Percentiles rank a stretch among this genome's conserved stretches.
Evolutionary conservation across 371 early-diverging fungal genomes (phyloP).

Genomic region (Apophysomyces variabilis): DNA sequence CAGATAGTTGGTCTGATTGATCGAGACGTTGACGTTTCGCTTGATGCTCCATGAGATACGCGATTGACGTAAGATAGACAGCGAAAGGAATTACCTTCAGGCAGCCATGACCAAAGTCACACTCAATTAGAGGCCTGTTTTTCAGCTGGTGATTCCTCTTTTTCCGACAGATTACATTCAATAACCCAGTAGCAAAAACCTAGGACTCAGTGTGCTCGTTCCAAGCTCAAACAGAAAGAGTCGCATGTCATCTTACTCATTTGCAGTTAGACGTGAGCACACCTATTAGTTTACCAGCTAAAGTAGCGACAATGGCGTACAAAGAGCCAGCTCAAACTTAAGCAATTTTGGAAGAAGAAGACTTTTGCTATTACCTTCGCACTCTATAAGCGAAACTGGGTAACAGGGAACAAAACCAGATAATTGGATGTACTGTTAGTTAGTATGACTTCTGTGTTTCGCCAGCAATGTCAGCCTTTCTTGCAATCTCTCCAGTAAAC

Average conservation of each 20-base stretch:
- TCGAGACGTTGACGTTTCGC: slow-evolving; percentile 39
- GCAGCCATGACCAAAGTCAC: too few species aligned
- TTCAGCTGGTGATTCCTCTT: too few species aligned
- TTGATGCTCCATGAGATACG: slow-evolving; percentile 28
- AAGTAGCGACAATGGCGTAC: slow-evolving; percentile 21
- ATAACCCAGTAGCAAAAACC: too few species aligned
- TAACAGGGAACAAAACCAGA: slow-evolving; percentile 63
- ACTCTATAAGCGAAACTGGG: slow-evolving; percentile 81
- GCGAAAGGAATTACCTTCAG: background rate
- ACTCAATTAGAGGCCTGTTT: too few species aligned
- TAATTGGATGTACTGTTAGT: slow-evolving; percentile 82
- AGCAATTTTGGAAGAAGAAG: slow-evolving; percentile 87
- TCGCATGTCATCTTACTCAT: too few species aligned
- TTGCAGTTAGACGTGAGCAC: too few species aligned
- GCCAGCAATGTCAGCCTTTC: slow-evolving; percentile 83
- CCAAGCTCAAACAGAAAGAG: too few species aligned
- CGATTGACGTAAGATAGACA: background rate
- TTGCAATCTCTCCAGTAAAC: slow-evolving; percentile 80
- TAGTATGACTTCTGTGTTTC: slow-evolving; percentile 80
- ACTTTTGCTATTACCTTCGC: slow-evolving; percentile 82
- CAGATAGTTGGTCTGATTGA: slow-evolving; percentile 3
- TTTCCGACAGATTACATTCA: too few species aligned
- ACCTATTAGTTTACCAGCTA: too few species aligned
- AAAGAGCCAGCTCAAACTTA: slow-evolving; percentile 80
- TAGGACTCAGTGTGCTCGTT: too few species aligned